Percentiles rank a stretch among this genome's conserved stretches.
phyloP scores from a whole-genome alignment of 306 rosid genomes.

The Sindora glabra region DNA sequence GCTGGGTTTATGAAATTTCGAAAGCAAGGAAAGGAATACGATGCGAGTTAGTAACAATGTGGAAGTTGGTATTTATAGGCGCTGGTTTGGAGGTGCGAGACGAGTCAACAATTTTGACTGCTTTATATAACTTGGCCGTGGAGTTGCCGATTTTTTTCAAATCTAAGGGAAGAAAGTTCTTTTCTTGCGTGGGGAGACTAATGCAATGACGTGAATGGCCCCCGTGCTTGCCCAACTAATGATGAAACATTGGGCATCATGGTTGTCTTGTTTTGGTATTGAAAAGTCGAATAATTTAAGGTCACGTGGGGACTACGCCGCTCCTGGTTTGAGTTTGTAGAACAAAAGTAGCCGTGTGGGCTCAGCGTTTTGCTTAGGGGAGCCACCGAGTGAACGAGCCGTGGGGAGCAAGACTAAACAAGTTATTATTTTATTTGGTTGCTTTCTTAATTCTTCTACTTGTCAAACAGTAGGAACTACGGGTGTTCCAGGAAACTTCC shows the following conservation, averaged over 20 bases:
- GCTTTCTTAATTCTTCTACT: no score
- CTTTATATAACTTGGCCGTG: no score
- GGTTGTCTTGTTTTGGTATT: not conserved
- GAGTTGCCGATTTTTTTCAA: not conserved
- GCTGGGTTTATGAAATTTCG: not conserved
- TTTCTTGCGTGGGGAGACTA: not conserved
- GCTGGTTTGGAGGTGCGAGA: no score
- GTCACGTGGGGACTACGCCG: not conserved
- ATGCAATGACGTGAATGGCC: not conserved
- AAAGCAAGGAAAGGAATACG: not conserved
- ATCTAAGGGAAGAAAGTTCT: not conserved
- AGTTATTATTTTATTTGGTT: no score
- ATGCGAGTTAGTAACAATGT: not conserved
- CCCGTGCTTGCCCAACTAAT: slow-evolving; percentile 10
- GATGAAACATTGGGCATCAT: not conserved
- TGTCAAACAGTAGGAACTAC: no score
- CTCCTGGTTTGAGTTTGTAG: not conserved
- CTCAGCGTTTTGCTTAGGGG: not conserved
- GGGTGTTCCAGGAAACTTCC: no score
- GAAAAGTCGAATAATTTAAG: not conserved
- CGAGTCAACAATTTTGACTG: not conserved
- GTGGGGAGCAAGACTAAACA: slow-evolving; percentile 9
- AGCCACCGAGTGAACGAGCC: slow-evolving; percentile 6
- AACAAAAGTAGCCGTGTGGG: slow-evolving; percentile 1
- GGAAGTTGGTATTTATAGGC: slow-evolving; percentile 5